Conservation (phyloP, 257 asterid species). For the Coffea canephora region DNA sequence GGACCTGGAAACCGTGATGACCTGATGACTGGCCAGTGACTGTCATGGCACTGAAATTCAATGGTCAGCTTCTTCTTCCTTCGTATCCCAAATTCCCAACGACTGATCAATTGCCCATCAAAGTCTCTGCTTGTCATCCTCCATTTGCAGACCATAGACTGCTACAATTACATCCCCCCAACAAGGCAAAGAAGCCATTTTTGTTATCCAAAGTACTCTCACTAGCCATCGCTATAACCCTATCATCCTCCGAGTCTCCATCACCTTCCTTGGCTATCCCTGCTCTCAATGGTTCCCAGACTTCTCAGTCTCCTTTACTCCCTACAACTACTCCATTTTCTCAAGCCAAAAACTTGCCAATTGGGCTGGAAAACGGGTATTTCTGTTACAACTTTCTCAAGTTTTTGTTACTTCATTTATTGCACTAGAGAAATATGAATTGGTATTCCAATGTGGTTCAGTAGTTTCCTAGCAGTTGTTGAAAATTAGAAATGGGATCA, state of each 20-base stretch:
- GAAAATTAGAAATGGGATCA: too few species aligned
- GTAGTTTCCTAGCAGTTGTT: too few species aligned
- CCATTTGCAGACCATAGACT: background rate
- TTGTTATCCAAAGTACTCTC: constrained; percentile 40
- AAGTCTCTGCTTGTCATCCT: background rate
- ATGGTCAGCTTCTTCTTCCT: constrained; percentile 14
- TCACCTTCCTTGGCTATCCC: constrained; percentile 78
- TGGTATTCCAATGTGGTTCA: too few species aligned
- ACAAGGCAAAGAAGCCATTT: constrained; percentile 7
- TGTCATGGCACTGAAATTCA: constrained; percentile 10
- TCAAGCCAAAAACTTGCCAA: constrained; percentile 70
- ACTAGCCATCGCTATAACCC: constrained; percentile 57
- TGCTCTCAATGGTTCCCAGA: constrained; percentile 24
- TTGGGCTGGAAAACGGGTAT: constrained; percentile 81
- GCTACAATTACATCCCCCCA: background rate
- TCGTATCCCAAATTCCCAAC: constrained; percentile 5
- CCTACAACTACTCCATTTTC: constrained; percentile 73
- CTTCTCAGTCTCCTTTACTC: constrained; percentile 37
- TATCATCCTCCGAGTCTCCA: constrained; percentile 42
- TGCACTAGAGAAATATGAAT: too few species aligned
- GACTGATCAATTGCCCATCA: background rate
- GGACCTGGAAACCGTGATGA: background rate
- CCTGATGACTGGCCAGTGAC: background rate
- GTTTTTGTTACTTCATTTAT: too few species aligned
- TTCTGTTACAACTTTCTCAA: too few species aligned